These are phyloP conservation scores for Trichoderma oligosporum DNA, from an alignment of 2,329 filamentous ascomycete genomes.

Conservation along the genomic window DNA sequence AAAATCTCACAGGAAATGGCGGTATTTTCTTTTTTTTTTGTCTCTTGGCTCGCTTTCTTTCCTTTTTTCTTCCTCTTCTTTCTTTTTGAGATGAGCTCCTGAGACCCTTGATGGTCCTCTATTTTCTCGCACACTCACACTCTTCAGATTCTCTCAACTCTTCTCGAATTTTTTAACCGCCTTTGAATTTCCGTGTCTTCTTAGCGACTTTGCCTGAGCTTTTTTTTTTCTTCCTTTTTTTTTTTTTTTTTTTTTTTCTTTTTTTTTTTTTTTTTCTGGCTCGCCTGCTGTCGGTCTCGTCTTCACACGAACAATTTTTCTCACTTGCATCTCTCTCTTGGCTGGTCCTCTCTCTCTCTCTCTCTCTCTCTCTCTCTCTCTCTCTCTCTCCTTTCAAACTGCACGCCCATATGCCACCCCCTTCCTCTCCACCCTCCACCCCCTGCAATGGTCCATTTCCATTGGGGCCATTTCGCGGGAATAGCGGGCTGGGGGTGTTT, in stretches of 20 bases:
- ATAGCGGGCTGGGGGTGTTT: constrained; percentile 20
- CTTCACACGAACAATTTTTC: constrained; percentile 2
- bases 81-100: neutral
- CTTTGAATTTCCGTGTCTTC: neutral
- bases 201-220: neutral
- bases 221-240: neutral
- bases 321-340: constrained; percentile 11
- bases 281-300: constrained; percentile 6
- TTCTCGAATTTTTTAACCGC: no score
- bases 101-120: neutral
- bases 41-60: neutral
- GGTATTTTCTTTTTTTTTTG: neutral
- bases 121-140: neutral
- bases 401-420: constrained; percentile 13
- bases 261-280: neutral
- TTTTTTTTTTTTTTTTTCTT: neutral
- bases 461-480: constrained; percentile 19
- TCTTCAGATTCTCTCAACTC: neutral
- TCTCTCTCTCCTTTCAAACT: neutral
- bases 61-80: neutral
- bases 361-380: no score
- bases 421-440: neutral
- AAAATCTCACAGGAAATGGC: constrained; percentile 23
- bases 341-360: no score
- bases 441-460: constrained; percentile 17